Base-by-base conservation (phyloP, 495 filamentous ascomycete species). In the Jackrogersella minutella region DNA sequence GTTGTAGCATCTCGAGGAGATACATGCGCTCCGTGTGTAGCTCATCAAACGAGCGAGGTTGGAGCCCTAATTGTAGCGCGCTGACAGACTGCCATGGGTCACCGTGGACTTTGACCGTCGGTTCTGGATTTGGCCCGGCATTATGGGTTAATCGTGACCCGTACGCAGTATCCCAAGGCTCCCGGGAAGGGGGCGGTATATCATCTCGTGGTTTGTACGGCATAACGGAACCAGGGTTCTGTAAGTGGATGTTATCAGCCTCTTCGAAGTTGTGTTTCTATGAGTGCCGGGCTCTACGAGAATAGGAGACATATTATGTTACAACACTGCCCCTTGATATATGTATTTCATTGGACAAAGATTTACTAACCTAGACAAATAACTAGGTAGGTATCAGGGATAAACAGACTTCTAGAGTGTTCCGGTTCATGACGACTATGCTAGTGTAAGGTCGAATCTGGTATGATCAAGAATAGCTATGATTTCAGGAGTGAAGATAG, bases 1-100 rank as follows among this genome's bases (percentile, higher is more conserved):
- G 61, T n/a, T 80, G 76, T 1, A 83, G 72, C 56, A 55, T 69
- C 19, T 72, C 61, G 1, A 77, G 36, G 10, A 83, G 79, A 61
- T 79, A 81, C 1, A 70, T 17, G 0, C 75, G 70, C 55, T 85
- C 80, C 7, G 64, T 57, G 52, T 80, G 68, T 0, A 82, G 67
- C 7, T 79, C 74, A 8, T 68, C 58, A 30, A 80, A 70, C 1
- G 77, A 68, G 5, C 75, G 73, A 13, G 77, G 73, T 21, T 68
- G 53, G 16, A 76, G 51, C 33, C 52, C 51, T 16, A 72, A 66
- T 13, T 59, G 58, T 44, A 60, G 50, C 17, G 66, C 52, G 5
- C 24, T 69, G 14, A 59, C 49, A 1, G 66, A 68, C 17, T 60
- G 66, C 55, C 60, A 60, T 7, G 55, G 54, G 22, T 59, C 55